Evolutionary conservation across 2,329 filamentous ascomycete genomes (phyloP), one percentile per base, ranked within the genome.

Genomic region (Aspergillus pseudonomiae): DNA sequence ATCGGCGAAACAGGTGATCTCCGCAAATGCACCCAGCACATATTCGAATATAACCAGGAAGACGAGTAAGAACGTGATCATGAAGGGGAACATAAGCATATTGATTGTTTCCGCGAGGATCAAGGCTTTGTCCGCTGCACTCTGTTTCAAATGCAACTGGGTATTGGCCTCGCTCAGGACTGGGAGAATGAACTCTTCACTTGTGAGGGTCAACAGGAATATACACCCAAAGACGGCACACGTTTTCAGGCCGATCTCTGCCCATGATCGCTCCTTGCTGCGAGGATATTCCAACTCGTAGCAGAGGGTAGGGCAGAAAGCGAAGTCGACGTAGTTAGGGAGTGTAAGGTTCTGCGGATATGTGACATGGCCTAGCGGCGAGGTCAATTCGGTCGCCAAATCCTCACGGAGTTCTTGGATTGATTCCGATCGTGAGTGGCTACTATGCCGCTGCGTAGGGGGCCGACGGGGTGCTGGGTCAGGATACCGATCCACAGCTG

Each of bases 21-120:
- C 95, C 16, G 94, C 95, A 73, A 96, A 97, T 55, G 94, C 94
- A 63, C 94, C 95, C 39, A 98, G 87, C 12, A 97, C 86, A 78
- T 98, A 99, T 78, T 99, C 95, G 78, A 98, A 99, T 72, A 98
- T 98, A 77, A 97, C 93, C 63, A 99, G 88, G 82, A 99, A 99
- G 61, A 98, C 94, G 55, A 98, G 88, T 5, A 98, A 83, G 77
- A 98, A 96, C 4, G 90, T 96, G 65, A 98, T 85, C 92, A 97
- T 97, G 78, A 98, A 99, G 3, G 95, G 95, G 79, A 97, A 98
- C 26, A 99, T 86, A 21, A 99, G 87, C 83, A 92, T 89, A 62
- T 91, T 94, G 74, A 97, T 94, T 16, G 91, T 93, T 82, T 98
- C 95, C 32, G 91, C 88, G 28, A 99, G 85, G 68, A 97, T 89